Evolutionary conservation across 2,329 filamentous ascomycete genomes (phyloP).

Genomic region (Hymenoscyphus occultus): DNA sequence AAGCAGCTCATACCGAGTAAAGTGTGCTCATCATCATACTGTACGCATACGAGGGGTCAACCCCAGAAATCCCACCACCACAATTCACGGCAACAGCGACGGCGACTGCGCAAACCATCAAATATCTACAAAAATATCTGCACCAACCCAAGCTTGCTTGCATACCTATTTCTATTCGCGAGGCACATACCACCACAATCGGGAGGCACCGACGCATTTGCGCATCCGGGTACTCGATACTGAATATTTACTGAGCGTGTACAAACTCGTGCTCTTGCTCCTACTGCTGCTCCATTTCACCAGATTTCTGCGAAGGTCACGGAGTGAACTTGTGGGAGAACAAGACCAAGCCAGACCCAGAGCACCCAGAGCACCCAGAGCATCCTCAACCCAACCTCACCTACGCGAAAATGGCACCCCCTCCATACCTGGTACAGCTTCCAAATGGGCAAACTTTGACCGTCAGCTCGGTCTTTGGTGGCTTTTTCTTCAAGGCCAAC

Average conservation of each 20-base stretch:
- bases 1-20: no score
- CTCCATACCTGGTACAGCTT: constrained; percentile 56
- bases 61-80: no score
- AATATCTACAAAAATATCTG: no score
- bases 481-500: constrained; percentile 82
- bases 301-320: no score
- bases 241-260: neutral
- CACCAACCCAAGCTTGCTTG: no score
- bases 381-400: neutral
- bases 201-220: neutral
- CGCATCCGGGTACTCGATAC: no score
- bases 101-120: no score
- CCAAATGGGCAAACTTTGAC: constrained; percentile 85
- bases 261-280: neutral
- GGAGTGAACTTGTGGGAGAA: neutral
- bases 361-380: neutral
- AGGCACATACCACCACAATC: neutral
- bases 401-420: constrained; percentile 26
- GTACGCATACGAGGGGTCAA: neutral
- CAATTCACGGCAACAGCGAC: no score
- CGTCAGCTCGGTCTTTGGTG: constrained; percentile 85
- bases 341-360: neutral
- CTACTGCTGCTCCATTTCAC: neutral
- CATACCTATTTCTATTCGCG: neutral
- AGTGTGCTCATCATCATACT: neutral